Base-by-base conservation (phyloP, 192 early-diverging fungal genomes). In the Backusella sp. region DNA sequence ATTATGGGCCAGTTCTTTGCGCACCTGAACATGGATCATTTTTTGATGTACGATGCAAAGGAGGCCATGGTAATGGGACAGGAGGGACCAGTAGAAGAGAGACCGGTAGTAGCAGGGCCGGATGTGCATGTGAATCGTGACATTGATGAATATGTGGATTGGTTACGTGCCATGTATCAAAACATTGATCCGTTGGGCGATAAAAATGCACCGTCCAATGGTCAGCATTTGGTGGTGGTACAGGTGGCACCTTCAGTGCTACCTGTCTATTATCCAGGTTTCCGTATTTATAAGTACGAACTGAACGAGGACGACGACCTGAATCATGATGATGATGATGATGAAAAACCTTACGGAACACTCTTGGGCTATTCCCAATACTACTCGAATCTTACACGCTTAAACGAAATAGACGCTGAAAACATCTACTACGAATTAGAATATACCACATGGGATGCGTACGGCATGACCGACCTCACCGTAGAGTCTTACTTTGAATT, bases 21-120 rank as follows among this genome's bases (percentile, higher is more conserved):
- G 6, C 92, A 94, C 75, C 86, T 88, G 73, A 94, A 94, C 73
- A 88, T 92, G 77, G 92, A 94, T 71, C 84, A 53, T 49, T 77
- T 79, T 28, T 46, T 78, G 21, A 30, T 79, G 26, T 70, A 71
- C 21, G 76, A 72, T 35, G 39, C 37, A 41, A 30, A 68, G 14
- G 65, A 3, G 65, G 12, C 26, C 12, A 66, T 12, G 4, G 0
- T 12, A 9, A 34, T 12, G 28, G 19, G 11, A 15, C 7, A 0
- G 17, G 23, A 21, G 26, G 3, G 9, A 44, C 30, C 34, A 1
- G 32, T 15, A 7, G 35, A 28, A 28, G 28, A 28, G 28, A 28
- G 28, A 28, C 14, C 11, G 30, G 32, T 15, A 7, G 35, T 21
- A 32, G 32, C 32, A 32, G 32, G 32, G 12, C 7, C 52, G 12